Evolutionary conservation across 2,329 filamentous ascomycete genomes (phyloP).

Genomic region (Fusarium longipes): DNA sequence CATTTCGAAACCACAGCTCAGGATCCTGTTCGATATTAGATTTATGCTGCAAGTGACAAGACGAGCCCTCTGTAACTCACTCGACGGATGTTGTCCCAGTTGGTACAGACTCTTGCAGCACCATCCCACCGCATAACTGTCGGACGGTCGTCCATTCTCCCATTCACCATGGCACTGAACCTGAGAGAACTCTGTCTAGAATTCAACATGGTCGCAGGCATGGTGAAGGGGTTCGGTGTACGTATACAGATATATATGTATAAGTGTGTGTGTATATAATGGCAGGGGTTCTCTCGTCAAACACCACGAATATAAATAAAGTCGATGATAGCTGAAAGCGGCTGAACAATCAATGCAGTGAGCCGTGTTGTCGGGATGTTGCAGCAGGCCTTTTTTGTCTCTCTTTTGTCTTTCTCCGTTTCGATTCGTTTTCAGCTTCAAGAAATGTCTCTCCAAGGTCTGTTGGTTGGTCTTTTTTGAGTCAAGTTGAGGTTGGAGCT

Average conservation of each 20-base stretch:
- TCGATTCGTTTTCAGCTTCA: slow-evolving; percentile 6
- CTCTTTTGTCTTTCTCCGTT: too few relatives aligned
- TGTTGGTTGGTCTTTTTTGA: not conserved
- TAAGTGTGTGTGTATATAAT: not conserved
- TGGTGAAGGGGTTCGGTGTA: slow-evolving; percentile 10
- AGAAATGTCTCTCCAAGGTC: slow-evolving; percentile 15
- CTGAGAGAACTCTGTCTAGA: slow-evolving; percentile 33
- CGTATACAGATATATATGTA: not conserved
- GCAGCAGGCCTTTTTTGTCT: slow-evolving; percentile 33
- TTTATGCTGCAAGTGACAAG: not conserved
- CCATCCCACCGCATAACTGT: slow-evolving; percentile 64
- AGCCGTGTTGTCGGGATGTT: slow-evolving; percentile 36
- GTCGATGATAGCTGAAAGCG: slow-evolving; percentile 7
- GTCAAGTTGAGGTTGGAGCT: not conserved
- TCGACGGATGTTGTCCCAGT: slow-evolving; percentile 61
- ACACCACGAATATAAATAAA: slow-evolving; percentile 1
- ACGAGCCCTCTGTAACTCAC: slow-evolving; percentile 50
- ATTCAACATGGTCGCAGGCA: slow-evolving; percentile 17
- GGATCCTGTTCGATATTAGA: slow-evolving; percentile 66
- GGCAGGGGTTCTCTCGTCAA: not conserved
- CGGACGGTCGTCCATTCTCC: slow-evolving; percentile 30
- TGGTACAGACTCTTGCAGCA: slow-evolving; percentile 54
- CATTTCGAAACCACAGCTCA: slow-evolving; percentile 75
- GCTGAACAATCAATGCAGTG: slow-evolving; percentile 24
- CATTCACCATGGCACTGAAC: slow-evolving; percentile 49